Evolutionary conservation across 2,329 filamentous ascomycete genomes (phyloP).

Genomic region (Alternaria infectoria): DNA sequence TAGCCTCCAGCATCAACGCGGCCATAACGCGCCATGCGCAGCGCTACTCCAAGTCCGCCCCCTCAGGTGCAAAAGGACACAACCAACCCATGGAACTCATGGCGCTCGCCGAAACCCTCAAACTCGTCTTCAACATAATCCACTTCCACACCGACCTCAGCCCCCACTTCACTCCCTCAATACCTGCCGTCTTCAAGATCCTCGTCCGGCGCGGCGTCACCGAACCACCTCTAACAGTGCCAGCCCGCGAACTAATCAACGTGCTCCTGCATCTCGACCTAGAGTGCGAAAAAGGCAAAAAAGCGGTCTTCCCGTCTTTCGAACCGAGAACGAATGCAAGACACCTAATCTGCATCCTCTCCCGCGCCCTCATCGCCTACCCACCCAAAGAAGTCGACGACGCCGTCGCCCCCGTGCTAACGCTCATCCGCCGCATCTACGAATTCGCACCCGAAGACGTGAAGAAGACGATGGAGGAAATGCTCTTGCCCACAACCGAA

Average conservation of each 20-base stretch:
- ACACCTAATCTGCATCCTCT: constrained; percentile 73
- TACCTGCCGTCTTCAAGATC: constrained; percentile 73
- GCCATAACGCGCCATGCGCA: constrained; percentile 71
- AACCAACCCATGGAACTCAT: constrained; percentile 72
- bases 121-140: constrained; percentile 87
- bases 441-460: constrained; percentile 69
- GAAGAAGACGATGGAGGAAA: constrained; percentile 66
- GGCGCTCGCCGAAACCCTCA: constrained; percentile 83
- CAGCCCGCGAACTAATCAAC: constrained; percentile 77
- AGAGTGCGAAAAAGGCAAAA: constrained; percentile 52
- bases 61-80: constrained; percentile 33
- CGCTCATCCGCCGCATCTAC: constrained; percentile 74
- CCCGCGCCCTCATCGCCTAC: constrained; percentile 69
- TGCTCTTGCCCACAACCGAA: constrained; percentile 75
- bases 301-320: constrained; percentile 70
- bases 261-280: constrained; percentile 80
- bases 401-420: constrained; percentile 73
- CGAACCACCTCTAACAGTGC: constrained; percentile 72
- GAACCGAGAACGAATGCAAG: constrained; percentile 66
- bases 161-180: constrained; percentile 68
- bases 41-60: constrained; percentile 48
- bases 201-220: constrained; percentile 67
- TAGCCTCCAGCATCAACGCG: constrained; percentile 71
- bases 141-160: constrained; percentile 71
- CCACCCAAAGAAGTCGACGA: constrained; percentile 73